These are phyloP conservation scores for Beauveria asiatica DNA, from an alignment of 2,329 filamentous ascomycete genomes.

Conservation along the genomic window DNA sequence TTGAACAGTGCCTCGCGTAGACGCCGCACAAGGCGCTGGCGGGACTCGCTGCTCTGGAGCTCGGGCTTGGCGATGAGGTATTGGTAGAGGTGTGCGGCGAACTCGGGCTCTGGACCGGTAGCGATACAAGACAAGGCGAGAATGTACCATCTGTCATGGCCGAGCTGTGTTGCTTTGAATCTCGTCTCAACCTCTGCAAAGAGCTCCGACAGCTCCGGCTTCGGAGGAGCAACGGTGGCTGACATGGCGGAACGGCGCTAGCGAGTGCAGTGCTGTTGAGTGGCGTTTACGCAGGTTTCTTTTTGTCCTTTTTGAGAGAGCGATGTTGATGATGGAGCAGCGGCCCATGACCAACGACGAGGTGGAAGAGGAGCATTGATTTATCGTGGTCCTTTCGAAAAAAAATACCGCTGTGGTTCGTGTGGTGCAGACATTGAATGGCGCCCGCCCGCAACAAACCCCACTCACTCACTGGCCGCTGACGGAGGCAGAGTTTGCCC, in stretches of 20 bases:
- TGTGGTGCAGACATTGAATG: no score
- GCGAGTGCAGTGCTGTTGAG: background rate
- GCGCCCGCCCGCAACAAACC: background rate
- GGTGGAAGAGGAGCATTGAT: no score
- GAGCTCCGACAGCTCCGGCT: background rate
- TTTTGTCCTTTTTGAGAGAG: background rate
- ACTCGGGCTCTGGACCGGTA: conserved; percentile 28
- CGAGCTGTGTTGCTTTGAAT: conserved; percentile 1
- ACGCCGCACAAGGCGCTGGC: conserved; percentile 39
- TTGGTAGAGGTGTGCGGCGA: conserved; percentile 45
- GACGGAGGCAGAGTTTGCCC: conserved; percentile 1
- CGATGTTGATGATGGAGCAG: background rate
- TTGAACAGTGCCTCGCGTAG: conserved; percentile 53
- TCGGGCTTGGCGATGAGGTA: conserved; percentile 42
- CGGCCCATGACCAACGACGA: background rate
- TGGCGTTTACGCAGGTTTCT: background rate
- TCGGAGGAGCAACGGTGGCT: background rate
- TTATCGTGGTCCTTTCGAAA: background rate
- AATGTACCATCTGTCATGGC: conserved; percentile 13
- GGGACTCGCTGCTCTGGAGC: conserved; percentile 32
- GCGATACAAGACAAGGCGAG: conserved; percentile 11
- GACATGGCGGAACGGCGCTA: background rate
- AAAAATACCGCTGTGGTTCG: background rate
- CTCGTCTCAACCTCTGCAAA: conserved; percentile 6
- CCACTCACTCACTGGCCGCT: background rate